These are phyloP conservation scores for Floccularia luteovirens DNA, from an alignment of 768 basidiomycete species.

Conservation along the genomic window DNA sequence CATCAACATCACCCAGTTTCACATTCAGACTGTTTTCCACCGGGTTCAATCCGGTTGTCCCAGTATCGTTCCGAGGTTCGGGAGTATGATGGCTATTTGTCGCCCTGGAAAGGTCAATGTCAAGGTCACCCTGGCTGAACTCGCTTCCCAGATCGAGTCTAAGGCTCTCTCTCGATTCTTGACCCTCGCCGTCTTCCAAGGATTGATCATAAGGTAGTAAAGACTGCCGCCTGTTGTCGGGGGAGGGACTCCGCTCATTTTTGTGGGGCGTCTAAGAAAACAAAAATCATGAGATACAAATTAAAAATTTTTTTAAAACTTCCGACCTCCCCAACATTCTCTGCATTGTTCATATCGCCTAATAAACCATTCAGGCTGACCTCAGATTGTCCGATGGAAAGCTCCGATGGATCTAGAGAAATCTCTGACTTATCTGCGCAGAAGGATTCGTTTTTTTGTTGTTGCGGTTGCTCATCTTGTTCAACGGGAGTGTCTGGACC, in stretches of 20 bases:
- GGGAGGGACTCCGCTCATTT: slow-evolving; percentile 16
- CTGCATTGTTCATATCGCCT: background rate
- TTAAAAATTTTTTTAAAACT: too few species aligned
- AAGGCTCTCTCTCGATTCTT: too few species aligned
- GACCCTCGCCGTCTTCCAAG: too few species aligned
- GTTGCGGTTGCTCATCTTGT: slow-evolving; percentile 17
- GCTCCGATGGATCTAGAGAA: slow-evolving; percentile 17
- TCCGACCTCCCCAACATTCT: too few species aligned
- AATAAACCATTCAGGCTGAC: slow-evolving; percentile 12
- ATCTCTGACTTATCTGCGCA: too few species aligned
- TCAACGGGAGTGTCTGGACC: too few species aligned
- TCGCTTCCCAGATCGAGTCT: slow-evolving; percentile 42
- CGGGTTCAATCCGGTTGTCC: slow-evolving; percentile 11
- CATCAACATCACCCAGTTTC: slow-evolving; percentile 44
- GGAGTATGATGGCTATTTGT: slow-evolving; percentile 2
- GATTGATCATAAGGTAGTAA: too few species aligned
- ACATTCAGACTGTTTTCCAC: slow-evolving; percentile 21
- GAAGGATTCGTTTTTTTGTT: slow-evolving; percentile 9
- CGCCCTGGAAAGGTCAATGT: slow-evolving; percentile 13
- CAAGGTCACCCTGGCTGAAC: slow-evolving; percentile 31
- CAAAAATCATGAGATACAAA: background rate
- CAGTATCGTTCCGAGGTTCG: background rate
- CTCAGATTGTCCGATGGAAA: slow-evolving; percentile 21
- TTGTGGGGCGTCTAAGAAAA: background rate
- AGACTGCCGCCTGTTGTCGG: too few species aligned